Conservation (phyloP, 495 filamentous ascomycete genomes). For the Podospora comata region DNA sequence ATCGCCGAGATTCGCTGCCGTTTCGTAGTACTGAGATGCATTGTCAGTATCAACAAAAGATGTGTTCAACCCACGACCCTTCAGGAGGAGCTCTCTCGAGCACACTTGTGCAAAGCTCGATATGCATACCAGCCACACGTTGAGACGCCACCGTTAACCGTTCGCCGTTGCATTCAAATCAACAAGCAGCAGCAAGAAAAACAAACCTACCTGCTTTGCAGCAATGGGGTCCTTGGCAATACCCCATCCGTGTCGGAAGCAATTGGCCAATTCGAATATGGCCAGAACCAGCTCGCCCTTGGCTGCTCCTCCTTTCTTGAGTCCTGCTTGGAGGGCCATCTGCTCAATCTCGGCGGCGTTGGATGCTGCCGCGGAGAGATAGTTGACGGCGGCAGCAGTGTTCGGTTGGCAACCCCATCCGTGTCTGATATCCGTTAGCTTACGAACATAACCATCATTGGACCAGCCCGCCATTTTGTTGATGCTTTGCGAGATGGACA, state of each 20-base stretch:
- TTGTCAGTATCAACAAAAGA: conserved; percentile 12
- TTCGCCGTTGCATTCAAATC: background rate
- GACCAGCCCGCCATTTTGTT: conserved; percentile 13
- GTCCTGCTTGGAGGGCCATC: conserved; percentile 74
- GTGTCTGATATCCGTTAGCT: conserved; percentile 56
- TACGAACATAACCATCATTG: conserved; percentile 17
- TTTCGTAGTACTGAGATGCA: conserved; percentile 79
- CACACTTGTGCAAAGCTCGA: background rate
- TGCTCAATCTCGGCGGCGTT: conserved; percentile 86
- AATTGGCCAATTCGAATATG: conserved; percentile 93
- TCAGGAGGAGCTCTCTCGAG: background rate
- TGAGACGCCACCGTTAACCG: conserved; percentile 23
- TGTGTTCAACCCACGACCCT: background rate
- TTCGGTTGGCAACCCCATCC: conserved; percentile 85
- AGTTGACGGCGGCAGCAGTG: conserved; percentile 69
- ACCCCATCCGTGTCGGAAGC: conserved; percentile 95
- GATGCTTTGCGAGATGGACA: background rate
- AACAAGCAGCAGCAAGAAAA: conserved; percentile 11
- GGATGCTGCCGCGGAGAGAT: conserved; percentile 83
- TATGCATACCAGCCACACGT: conserved; percentile 10
- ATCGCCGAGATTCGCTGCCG: conserved; percentile 92
- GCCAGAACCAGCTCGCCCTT: conserved; percentile 98
- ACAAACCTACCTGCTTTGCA: conserved; percentile 57
- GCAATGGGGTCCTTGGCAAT: conserved; percentile 83
- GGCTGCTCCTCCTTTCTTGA: conserved; percentile 89